These are phyloP conservation scores for Mangifera indica DNA, from an alignment of 345 rosid genomes.

Conservation along the genomic window DNA sequence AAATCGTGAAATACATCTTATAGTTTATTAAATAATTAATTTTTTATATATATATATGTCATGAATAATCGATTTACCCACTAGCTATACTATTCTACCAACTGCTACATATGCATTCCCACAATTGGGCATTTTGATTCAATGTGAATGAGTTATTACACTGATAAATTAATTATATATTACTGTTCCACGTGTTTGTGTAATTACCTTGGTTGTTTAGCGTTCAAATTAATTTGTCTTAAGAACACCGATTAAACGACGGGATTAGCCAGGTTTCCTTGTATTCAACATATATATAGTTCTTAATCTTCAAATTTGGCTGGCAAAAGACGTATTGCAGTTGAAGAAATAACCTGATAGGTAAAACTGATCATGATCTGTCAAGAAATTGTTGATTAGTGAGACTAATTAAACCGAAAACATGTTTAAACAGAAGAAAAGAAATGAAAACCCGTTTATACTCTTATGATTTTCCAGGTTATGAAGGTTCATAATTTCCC, in stretches of 20 bases:
- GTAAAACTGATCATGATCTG: not conserved
- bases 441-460: not conserved
- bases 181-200: not conserved
- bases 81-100: too few species aligned
- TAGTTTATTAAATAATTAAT: too few species aligned
- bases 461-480: not conserved
- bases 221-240: not conserved
- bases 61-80: too few species aligned
- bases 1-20: too few species aligned
- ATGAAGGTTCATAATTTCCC: not conserved
- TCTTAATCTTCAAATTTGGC: slow-evolving; percentile 3
- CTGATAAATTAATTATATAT: too few species aligned
- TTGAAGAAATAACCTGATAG: not conserved
- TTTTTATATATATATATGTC: too few species aligned
- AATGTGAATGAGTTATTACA: not conserved
- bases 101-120: too few species aligned
- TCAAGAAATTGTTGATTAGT: not conserved
- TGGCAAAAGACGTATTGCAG: not conserved
- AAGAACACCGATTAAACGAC: not conserved
- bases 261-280: not conserved
- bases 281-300: not conserved
- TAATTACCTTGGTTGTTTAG: not conserved
- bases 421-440: too few species aligned
- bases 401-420: too few species aligned
- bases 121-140: too few species aligned